phyloP scores from a whole-genome alignment of 345 rosid genomes.

The Combretum micranthum region DNA sequence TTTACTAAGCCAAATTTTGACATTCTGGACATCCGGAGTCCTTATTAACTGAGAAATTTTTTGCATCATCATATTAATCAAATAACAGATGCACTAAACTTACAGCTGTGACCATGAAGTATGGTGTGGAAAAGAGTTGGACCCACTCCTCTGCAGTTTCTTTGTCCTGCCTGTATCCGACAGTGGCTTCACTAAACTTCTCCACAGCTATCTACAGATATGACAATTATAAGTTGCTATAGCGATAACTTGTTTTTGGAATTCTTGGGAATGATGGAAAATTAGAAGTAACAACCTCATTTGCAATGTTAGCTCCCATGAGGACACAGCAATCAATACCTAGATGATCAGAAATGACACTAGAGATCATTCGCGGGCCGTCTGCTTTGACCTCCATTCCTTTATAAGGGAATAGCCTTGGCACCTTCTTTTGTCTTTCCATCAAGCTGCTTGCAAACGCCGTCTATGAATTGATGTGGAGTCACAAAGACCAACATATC shows the following conservation, averaged over 20 bases:
- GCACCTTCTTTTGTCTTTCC: conserved; percentile 57
- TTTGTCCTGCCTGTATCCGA: conserved; percentile 65
- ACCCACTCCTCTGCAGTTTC: conserved; percentile 84
- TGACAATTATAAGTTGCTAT: conserved; percentile 1
- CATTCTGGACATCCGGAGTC: background rate
- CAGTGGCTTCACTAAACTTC: conserved; percentile 95
- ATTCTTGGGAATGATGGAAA: background rate
- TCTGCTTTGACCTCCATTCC: conserved; percentile 93
- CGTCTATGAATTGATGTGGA: conserved; percentile 91
- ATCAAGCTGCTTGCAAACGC: conserved; percentile 68
- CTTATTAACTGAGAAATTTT: background rate
- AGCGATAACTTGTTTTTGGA: background rate
- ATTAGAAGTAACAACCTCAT: conserved; percentile 50
- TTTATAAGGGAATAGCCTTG: conserved; percentile 87
- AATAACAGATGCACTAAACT: conserved; percentile 16
- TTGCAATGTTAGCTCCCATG: conserved; percentile 97
- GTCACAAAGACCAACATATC: conserved; percentile 91
- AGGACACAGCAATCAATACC: conserved; percentile 77
- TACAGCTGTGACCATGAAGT: conserved; percentile 82
- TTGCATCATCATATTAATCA: background rate
- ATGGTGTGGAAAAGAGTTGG: conserved; percentile 71
- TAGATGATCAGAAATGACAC: conserved; percentile 62
- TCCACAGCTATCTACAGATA: conserved; percentile 71
- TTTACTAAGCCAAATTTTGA: too few relatives aligned
- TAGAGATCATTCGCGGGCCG: conserved; percentile 94